Evolutionary conservation across 2,329 filamentous ascomycete species (phyloP), one percentile per base, ranked within the genome.

Genomic region (Nemania diffusa): DNA sequence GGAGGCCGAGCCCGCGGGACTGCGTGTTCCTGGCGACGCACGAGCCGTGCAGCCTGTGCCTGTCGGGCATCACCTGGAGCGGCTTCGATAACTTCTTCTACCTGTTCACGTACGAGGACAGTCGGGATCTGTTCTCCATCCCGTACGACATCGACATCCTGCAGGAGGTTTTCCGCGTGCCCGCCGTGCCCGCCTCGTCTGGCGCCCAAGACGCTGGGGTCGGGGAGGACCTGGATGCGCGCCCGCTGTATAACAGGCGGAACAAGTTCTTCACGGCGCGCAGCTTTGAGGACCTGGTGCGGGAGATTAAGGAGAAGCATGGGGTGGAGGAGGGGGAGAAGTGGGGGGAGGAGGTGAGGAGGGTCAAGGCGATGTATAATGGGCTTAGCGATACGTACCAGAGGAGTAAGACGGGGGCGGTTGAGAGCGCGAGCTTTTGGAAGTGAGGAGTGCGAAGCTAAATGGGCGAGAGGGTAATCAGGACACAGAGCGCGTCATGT

Each of bases 21-120:
- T 88, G 85, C 77, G 73, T 88, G 73, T 88, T 88, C 78, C 82
- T 88, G 65, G 84, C 85, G 4, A 88, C 86, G 0, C 86, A 88
- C 73, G 86, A 88, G 77, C 86, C 86, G 1, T 88, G 86, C 78
- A 86, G 83, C 50, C 79, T 88, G 2, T 88, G 86, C 66, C 77
- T 88, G 9, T 87, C 84, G 69, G 86, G 84, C 15, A 88, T 88
- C 68, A 81, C 85, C 2, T 88, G 86, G 86, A 82, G 83, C 9
- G 85, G 86, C 0, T 88, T 88, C 77, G 80, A 79, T 65, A 82
- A 85, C 74, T 79, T 88, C 63, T 88, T 86, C 74, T 87, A 87
- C 72, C 77, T 88, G 55, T 88, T 88, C 75, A 87, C 85, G 0
- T 87, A 88, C 73, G 83, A 87, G 74, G 86, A 88, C 73, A 87